Percentiles rank a stretch among this genome's conserved stretches.
These are phyloP conservation scores for Yueomyces sinensis DNA, from an alignment of 805 yeast genomes.

Conservation along the genomic window DNA sequence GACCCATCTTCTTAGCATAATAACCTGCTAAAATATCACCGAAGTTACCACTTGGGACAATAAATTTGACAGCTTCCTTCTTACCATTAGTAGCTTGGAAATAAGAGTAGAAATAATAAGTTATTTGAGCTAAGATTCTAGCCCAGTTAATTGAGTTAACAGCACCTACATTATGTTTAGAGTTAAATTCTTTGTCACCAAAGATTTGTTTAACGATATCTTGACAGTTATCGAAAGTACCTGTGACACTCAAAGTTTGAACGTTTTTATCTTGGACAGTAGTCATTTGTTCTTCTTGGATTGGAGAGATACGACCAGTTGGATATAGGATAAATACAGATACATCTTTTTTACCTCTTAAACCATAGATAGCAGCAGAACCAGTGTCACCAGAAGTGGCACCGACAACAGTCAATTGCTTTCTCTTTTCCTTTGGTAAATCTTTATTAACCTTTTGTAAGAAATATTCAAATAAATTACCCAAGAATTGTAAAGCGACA, in stretches of 20 bases:
- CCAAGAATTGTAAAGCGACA: conserved; percentile 96
- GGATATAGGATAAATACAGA: conserved; percentile 94
- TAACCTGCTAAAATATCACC: conserved; percentile 97
- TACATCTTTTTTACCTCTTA: conserved; percentile 95
- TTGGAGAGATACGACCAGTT: conserved; percentile 92
- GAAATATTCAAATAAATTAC: conserved; percentile 91
- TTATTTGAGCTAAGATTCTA: conserved; percentile 91
- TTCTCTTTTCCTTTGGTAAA: conserved; percentile 44
- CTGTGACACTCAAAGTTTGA: conserved; percentile 88
- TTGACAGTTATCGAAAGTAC: conserved; percentile 97
- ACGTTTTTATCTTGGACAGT: conserved; percentile 87
- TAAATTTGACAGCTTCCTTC: conserved; percentile 52
- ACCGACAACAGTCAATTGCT: conserved; percentile 89
- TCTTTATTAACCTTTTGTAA: conserved; percentile 57
- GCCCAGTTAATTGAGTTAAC: conserved; percentile 99
- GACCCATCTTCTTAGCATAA: conserved; percentile 89
- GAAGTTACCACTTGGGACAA: conserved; percentile 96
- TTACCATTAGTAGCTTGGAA: conserved; percentile 42
- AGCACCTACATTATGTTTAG: conserved; percentile 88
- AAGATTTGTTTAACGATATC: conserved; percentile 88
- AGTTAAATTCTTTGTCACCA: conserved; percentile 80
- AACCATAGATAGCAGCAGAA: conserved; percentile 96
- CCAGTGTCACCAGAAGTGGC: conserved; percentile 99
- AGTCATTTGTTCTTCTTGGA: conserved; percentile 98
- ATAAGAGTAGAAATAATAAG: conserved; percentile 89